These are phyloP conservation scores for Pseudocercospora vitis DNA, from an alignment of 2,329 filamentous ascomycete species.

Conservation along the genomic window DNA sequence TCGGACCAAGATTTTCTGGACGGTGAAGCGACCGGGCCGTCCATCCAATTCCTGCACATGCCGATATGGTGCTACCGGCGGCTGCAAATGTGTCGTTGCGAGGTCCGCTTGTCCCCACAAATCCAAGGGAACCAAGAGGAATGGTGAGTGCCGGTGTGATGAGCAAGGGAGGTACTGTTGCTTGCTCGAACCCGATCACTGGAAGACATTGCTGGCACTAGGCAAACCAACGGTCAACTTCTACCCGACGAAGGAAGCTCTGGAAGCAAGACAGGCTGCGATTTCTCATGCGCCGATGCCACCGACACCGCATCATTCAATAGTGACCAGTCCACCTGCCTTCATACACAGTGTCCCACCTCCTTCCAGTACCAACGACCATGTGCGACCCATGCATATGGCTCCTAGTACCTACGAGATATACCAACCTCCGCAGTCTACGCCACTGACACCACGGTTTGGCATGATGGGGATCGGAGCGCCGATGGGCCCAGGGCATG, in stretches of 20 bases:
- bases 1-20: slow-evolving; percentile 39
- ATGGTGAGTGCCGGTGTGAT: slow-evolving; percentile 37
- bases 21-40: slow-evolving; percentile 38
- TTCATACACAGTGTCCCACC: slow-evolving; percentile 20
- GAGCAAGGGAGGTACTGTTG: slow-evolving; percentile 39
- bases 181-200: slow-evolving; percentile 35
- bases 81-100: slow-evolving; percentile 38
- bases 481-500: slow-evolving; percentile 26
- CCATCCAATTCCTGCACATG: slow-evolving; percentile 39
- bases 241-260: slow-evolving; percentile 30
- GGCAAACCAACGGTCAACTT: slow-evolving; percentile 36
- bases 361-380: slow-evolving; percentile 17
- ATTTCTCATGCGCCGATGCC: slow-evolving; percentile 17
- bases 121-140: slow-evolving; percentile 38
- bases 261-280: slow-evolving; percentile 28
- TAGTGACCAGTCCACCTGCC: slow-evolving; percentile 16
- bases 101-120: slow-evolving; percentile 38
- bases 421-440: slow-evolving; percentile 18
- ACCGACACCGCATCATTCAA: slow-evolving; percentile 23
- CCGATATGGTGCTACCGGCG: slow-evolving; percentile 34
- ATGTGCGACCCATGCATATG: slow-evolving; percentile 16
- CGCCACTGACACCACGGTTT: slow-evolving; percentile 31
- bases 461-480: slow-evolving; percentile 37
- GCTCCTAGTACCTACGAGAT: slow-evolving; percentile 20
- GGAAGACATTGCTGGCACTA: slow-evolving; percentile 32